Conservation (phyloP, 306 rosid genomes). For the Sicyos edulis region DNA sequence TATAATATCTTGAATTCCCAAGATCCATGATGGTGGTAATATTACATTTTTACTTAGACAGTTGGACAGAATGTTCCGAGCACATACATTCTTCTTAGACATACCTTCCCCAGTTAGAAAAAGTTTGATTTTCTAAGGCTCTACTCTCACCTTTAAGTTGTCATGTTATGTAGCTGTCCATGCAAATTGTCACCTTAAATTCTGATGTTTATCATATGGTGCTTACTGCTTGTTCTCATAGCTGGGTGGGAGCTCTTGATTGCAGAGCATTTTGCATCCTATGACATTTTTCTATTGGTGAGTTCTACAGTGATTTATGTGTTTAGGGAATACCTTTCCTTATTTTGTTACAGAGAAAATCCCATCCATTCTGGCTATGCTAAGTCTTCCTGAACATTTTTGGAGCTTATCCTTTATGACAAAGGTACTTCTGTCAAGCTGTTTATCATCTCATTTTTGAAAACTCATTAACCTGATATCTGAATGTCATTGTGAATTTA, state of each 20-base stretch:
- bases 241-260: neutral
- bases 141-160: neutral
- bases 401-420: constrained; percentile 9
- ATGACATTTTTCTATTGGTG: neutral
- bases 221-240: neutral
- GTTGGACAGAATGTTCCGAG: no score
- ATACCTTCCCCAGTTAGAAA: neutral
- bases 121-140: neutral
- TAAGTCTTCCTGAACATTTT: neutral
- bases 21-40: no score
- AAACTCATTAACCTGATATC: neutral
- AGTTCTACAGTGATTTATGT: neutral
- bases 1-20: no score
- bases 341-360: neutral
- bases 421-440: neutral
- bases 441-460: neutral
- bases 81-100: neutral
- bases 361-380: neutral
- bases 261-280: neutral
- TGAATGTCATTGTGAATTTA: neutral
- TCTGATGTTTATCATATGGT: constrained; percentile 6
- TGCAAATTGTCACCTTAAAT: neutral
- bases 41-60: no score
- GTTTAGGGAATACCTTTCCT: neutral
- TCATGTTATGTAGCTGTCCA: neutral